Evolutionary conservation across 441 rosid genomes (phyloP).

Genomic region (Croton setiger): DNA sequence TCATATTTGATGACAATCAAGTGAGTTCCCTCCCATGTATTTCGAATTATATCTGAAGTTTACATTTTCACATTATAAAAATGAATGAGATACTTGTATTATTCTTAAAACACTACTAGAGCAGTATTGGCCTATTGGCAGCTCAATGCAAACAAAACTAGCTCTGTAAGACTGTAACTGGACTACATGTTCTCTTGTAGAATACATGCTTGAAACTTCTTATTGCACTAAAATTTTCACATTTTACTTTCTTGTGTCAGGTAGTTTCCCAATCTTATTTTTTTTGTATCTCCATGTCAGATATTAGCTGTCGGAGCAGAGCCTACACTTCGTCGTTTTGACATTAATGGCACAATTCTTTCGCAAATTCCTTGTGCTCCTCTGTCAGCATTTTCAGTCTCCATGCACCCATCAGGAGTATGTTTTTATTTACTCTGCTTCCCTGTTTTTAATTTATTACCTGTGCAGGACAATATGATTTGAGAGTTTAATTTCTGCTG

Average conservation of each 20-base stretch:
- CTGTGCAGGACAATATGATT: not conserved
- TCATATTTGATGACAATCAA: slow-evolving; percentile 72
- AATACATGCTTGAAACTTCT: not conserved
- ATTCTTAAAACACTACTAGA: not conserved
- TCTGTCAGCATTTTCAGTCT: slow-evolving; percentile 69
- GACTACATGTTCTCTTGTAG: not conserved
- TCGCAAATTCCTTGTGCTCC: slow-evolving; percentile 92
- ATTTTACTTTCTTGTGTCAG: not conserved
- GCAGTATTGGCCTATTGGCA: not conserved
- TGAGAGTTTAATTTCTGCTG: not conserved
- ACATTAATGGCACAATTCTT: slow-evolving; percentile 68
- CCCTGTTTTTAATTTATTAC: not conserved
- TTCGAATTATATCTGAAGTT: not conserved
- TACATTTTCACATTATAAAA: not conserved
- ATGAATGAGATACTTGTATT: not conserved
- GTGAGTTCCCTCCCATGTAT: slow-evolving; percentile 35
- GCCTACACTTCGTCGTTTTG: slow-evolving; percentile 65
- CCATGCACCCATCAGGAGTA: slow-evolving; percentile 83
- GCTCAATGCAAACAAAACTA: not conserved
- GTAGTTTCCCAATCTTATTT: not conserved
- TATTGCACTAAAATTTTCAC: not conserved
- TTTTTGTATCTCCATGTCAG: slow-evolving; percentile 35
- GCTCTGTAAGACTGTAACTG: not conserved
- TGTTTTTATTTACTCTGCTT: not conserved
- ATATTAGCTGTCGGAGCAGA: slow-evolving; percentile 87